Percentiles rank a stretch among this genome's conserved stretches.
Evolutionary conservation across 768 basidiomycete genomes (phyloP).

Genomic region (Sarcodon aspratus): DNA sequence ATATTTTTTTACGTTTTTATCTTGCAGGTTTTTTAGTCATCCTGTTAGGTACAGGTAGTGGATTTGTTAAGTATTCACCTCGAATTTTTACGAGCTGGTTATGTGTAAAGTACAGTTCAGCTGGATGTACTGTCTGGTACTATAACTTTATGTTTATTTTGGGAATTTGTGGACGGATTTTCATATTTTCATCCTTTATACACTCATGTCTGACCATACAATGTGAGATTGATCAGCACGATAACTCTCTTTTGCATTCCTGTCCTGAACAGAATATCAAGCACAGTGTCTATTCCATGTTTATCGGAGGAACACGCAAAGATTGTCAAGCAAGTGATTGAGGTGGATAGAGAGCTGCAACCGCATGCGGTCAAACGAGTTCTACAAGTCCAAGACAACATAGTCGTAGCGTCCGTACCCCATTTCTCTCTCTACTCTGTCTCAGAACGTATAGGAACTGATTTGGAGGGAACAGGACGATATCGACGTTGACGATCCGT

Average conservation of each 20-base stretch:
- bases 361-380: slow-evolving; percentile 66
- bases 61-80: no score
- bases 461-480: slow-evolving; percentile 34
- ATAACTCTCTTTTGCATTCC: background rate
- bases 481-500: slow-evolving; percentile 71
- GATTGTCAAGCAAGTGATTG: slow-evolving; percentile 75
- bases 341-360: slow-evolving; percentile 81
- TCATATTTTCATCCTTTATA: no score
- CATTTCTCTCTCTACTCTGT: background rate
- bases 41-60: background rate
- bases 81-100: no score
- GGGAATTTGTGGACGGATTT: no score
- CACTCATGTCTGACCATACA: no score
- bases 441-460: background rate
- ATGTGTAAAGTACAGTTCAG: no score
- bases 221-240: background rate
- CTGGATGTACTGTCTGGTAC: no score
- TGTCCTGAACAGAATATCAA: slow-evolving; percentile 8
- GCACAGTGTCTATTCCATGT: slow-evolving; percentile 73
- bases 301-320: slow-evolving; percentile 59
- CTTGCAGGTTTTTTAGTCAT: background rate
- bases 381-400: slow-evolving; percentile 53
- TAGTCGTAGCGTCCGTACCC: slow-evolving; percentile 62
- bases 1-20: background rate
- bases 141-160: no score